Evolutionary conservation across 345 rosid genomes (phyloP).

Genomic region (Citropsis articulata): DNA sequence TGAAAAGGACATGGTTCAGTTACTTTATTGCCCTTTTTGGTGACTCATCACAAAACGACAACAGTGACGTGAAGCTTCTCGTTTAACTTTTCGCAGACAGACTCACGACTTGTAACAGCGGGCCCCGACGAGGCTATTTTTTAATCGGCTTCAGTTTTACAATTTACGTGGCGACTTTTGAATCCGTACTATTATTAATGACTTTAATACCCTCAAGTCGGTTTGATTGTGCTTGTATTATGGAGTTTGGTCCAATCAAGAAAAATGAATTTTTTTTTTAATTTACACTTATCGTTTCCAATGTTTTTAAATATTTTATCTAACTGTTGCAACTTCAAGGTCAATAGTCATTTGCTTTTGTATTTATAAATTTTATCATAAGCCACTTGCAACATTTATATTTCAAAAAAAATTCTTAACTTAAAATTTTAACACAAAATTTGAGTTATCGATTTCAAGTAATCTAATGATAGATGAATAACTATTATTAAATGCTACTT

Average conservation of each 20-base stretch:
- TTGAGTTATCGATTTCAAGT: too few relatives aligned
- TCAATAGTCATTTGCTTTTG: not conserved
- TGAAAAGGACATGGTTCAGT: not conserved
- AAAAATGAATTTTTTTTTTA: not conserved
- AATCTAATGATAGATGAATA: too few relatives aligned
- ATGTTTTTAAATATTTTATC: not conserved
- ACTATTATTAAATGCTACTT: too few relatives aligned
- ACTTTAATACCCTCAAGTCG: not conserved
- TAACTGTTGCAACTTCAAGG: not conserved
- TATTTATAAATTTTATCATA: too few relatives aligned
- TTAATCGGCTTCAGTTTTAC: not conserved
- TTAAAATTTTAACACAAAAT: too few relatives aligned
- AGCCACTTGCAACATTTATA: too few relatives aligned
- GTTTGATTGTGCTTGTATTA: not conserved
- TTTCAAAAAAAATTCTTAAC: too few relatives aligned
- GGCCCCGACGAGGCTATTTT: not conserved
- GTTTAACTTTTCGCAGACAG: not conserved
- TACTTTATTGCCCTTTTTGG: constrained; percentile 6
- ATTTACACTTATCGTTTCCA: too few relatives aligned
- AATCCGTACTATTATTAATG: not conserved
- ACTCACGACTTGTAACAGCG: constrained; percentile 2
- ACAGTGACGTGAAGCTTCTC: not conserved
- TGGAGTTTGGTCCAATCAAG: not conserved
- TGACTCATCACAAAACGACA: constrained; percentile 14
- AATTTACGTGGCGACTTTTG: not conserved